Evolutionary conservation across 1,284 basidiomycete species (phyloP).

Genomic region (Trichosporon faecale): DNA sequence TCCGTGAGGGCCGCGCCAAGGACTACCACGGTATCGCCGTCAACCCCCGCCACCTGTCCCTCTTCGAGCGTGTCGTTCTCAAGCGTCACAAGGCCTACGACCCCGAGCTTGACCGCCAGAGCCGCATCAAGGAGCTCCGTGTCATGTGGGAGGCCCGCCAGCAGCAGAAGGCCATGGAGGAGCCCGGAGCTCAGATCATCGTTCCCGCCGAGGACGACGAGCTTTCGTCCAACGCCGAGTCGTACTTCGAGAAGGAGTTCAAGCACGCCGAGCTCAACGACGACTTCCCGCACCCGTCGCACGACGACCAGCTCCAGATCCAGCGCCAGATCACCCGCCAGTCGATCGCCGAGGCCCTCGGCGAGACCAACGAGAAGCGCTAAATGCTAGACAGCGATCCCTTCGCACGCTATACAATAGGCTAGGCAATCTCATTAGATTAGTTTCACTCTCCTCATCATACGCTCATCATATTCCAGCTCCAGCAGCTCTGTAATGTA

Average conservation of each 20-base stretch:
- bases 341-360: constrained; percentile 21
- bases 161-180: constrained; percentile 27
- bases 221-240: constrained; percentile 29
- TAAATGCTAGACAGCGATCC: neutral
- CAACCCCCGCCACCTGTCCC: constrained; percentile 56
- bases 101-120: constrained; percentile 55
- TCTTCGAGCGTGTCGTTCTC: constrained; percentile 55
- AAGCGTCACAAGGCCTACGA: constrained; percentile 57
- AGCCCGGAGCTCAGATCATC: constrained; percentile 22
- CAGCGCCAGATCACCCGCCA: constrained; percentile 39
- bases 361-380: constrained; percentile 4
- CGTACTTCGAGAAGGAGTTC: constrained; percentile 34
- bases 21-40: constrained; percentile 60
- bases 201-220: constrained; percentile 37
- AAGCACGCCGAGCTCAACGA: constrained; percentile 12
- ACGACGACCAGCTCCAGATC: constrained; percentile 31
- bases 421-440: neutral
- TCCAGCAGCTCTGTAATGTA: constrained; percentile 4
- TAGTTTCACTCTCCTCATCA: neutral
- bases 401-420: neutral
- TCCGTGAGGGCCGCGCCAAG: constrained; percentile 53
- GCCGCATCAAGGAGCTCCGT: constrained; percentile 56
- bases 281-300: constrained; percentile 5
- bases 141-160: constrained; percentile 49
- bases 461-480: neutral